These are phyloP conservation scores for Chondrus crispus DNA, from an alignment of 23 red algal genomes.

Conservation along the genomic window DNA sequence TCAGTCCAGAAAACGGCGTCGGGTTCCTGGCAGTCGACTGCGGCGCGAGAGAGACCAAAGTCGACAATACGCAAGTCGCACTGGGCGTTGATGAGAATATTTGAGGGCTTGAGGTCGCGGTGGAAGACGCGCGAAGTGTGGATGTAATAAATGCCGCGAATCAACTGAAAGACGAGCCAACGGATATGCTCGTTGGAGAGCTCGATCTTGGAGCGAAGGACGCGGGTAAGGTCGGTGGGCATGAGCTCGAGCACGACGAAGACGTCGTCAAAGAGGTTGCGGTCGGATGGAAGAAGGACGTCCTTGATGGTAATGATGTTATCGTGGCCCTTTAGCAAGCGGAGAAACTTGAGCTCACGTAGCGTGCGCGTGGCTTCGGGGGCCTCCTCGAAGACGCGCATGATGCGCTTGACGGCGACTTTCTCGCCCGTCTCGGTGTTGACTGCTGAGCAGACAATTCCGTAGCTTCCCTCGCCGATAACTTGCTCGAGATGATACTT, in stretches of 20 bases:
- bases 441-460: slow-evolving; percentile 86
- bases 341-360: slow-evolving; percentile 90
- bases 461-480: slow-evolving; percentile 85
- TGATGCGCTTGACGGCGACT: slow-evolving; percentile 92
- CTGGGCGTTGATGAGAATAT: slow-evolving; percentile 91
- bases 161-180: slow-evolving; percentile 92
- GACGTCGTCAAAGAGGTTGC: slow-evolving; percentile 88
- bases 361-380: slow-evolving; percentile 69
- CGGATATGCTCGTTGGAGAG: slow-evolving; percentile 84
- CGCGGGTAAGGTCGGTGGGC: slow-evolving; percentile 87
- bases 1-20: slow-evolving; percentile 94
- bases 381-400: slow-evolving; percentile 84
- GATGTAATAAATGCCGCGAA: slow-evolving; percentile 86
- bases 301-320: slow-evolving; percentile 90
- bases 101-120: slow-evolving; percentile 94
- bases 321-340: slow-evolving; percentile 71
- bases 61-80: slow-evolving; percentile 95
- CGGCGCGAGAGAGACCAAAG: slow-evolving; percentile 94
- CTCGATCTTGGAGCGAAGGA: slow-evolving; percentile 72
- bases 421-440: slow-evolving; percentile 71
- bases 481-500: slow-evolving; percentile 65
- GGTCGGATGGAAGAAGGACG: slow-evolving; percentile 83
- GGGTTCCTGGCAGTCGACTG: slow-evolving; percentile 25
- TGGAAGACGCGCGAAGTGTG: slow-evolving; percentile 94
- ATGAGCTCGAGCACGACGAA: slow-evolving; percentile 98